phyloP scores from a whole-genome alignment of 2,329 filamentous ascomycete genomes.

The Alternaria ventricosa region DNA sequence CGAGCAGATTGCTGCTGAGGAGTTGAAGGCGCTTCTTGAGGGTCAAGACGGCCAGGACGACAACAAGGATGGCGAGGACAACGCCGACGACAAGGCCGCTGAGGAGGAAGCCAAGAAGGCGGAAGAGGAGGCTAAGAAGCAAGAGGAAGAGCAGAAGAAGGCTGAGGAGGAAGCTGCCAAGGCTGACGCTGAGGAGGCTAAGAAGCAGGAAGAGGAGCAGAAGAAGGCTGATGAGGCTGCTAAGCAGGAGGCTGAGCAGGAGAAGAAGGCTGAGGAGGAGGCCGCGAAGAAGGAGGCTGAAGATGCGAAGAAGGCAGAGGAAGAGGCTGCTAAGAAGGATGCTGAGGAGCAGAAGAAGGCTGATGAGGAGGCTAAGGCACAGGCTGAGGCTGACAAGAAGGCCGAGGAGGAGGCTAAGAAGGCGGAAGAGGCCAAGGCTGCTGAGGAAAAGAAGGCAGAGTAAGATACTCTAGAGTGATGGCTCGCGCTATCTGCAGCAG shows the following conservation, averaged over 20 bases:
- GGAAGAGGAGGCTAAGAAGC: conserved; percentile 4
- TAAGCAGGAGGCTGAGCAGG: conserved; percentile 1
- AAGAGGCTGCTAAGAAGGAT: not conserved
- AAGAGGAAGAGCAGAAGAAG: conserved; percentile 1
- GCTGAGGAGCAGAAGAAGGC: conserved; percentile 10
- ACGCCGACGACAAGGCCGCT: conserved; percentile 1
- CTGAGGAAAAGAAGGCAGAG: not conserved
- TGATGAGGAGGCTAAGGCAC: not conserved
- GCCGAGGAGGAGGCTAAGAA: not conserved
- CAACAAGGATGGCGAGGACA: conserved; percentile 8
- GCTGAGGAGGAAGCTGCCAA: not conserved
- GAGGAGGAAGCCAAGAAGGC: conserved; percentile 6
- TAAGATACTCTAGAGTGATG: not conserved
- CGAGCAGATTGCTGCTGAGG: conserved; percentile 24
- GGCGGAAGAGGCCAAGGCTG: not conserved
- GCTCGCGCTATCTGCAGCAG: not conserved
- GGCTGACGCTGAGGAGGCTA: not conserved
- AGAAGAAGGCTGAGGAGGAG: not conserved
- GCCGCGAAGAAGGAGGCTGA: not conserved
- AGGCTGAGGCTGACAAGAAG: not conserved
- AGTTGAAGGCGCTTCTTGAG: conserved; percentile 25
- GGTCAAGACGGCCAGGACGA: conserved; percentile 1
- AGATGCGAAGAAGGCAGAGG: not conserved
- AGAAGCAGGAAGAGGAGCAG: conserved; percentile 1
- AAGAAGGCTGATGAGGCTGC: not conserved